These are phyloP conservation scores for Trametopsis cervina DNA, from an alignment of 768 basidiomycete genomes.

Conservation along the genomic window DNA sequence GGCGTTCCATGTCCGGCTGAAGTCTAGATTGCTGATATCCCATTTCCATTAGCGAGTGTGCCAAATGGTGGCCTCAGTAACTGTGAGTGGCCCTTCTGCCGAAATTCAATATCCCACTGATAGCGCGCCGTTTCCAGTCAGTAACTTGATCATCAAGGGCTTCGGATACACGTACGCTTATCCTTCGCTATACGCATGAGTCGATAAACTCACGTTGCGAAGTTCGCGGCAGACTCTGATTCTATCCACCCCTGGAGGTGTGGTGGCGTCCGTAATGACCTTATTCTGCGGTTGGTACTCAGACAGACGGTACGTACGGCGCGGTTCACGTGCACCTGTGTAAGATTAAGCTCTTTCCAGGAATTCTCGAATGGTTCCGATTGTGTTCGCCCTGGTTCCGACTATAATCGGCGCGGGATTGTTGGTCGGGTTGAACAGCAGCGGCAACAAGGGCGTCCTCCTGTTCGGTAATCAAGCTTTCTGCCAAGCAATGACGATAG, in stretches of 20 bases:
- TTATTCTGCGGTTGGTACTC: constrained; percentile 58
- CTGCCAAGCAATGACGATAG: constrained; percentile 1
- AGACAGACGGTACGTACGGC: constrained; percentile 40
- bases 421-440: constrained; percentile 42
- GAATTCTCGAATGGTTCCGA: constrained; percentile 57
- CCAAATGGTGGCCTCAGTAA: constrained; percentile 61
- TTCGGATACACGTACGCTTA: constrained; percentile 55
- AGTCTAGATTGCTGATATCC: constrained; percentile 6
- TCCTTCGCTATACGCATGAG: background rate
- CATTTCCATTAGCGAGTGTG: constrained; percentile 42
- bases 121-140: constrained; percentile 30
- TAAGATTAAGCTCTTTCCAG: constrained; percentile 12
- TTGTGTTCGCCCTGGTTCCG: constrained; percentile 49
- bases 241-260: constrained; percentile 49
- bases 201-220: background rate
- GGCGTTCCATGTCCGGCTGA: background rate
- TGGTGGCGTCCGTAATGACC: constrained; percentile 39
- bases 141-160: constrained; percentile 54
- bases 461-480: constrained; percentile 51
- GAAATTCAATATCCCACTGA: too few species aligned
- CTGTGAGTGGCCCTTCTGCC: too few species aligned
- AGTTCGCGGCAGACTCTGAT: constrained; percentile 58
- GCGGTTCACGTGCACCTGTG: background rate
- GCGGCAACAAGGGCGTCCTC: constrained; percentile 41
- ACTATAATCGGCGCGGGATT: constrained; percentile 46